Evolutionary conservation across 2,329 filamentous ascomycete genomes (phyloP).

Genomic region (Grosmannia serpens): DNA sequence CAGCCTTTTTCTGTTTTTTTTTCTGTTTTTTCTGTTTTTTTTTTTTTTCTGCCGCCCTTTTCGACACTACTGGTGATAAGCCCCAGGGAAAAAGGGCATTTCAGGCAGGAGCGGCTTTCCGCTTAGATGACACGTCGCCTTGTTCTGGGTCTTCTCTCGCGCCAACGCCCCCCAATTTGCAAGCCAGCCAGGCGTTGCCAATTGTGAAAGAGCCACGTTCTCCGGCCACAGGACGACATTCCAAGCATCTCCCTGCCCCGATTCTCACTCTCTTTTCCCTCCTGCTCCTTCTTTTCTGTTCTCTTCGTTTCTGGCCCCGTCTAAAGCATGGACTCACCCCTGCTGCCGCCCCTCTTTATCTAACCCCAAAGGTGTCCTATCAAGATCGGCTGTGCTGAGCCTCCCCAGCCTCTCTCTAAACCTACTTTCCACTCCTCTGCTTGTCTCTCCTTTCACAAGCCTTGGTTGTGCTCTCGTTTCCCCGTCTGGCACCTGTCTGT

Average conservation of each 20-base stretch:
- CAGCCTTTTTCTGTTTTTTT: too few relatives aligned
- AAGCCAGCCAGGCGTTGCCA: background rate
- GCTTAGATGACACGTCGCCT: slow-evolving; percentile 11
- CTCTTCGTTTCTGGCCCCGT: background rate
- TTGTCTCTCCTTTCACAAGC: background rate
- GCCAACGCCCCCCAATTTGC: background rate
- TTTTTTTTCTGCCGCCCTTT: background rate
- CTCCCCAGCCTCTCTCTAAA: background rate
- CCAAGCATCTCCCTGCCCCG: background rate
- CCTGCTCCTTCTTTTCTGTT: background rate
- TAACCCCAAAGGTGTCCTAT: background rate
- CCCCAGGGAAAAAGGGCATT: background rate
- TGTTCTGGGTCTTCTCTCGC: background rate
- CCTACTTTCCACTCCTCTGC: background rate
- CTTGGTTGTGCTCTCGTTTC: background rate
- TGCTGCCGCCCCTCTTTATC: background rate
- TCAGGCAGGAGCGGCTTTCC: background rate
- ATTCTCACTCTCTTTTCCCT: background rate
- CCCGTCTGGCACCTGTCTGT: background rate
- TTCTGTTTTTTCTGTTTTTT: too few relatives aligned
- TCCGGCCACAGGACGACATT: background rate
- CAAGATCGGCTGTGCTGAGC: background rate
- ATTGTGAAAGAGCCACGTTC: background rate
- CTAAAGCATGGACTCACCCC: background rate
- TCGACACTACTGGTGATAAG: background rate